Base-by-base conservation (phyloP, 2,329 filamentous ascomycete genomes). In the Neopestalotiopsis sp. region DNA sequence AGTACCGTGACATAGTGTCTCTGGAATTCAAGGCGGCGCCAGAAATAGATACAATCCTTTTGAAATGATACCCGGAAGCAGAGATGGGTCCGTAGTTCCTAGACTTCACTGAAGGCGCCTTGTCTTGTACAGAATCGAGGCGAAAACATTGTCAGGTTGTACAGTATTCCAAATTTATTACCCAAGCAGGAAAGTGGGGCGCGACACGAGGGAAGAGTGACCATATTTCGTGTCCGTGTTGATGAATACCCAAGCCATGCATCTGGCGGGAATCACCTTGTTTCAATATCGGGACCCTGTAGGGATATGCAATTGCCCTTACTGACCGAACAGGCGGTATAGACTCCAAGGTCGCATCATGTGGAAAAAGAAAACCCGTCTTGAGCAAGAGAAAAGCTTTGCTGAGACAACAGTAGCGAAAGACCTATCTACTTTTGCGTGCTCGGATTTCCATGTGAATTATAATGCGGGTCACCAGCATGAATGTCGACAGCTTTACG, bases 381-480 rank as follows among this genome's bases (percentile, higher is more conserved):
- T 28, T 28, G 24, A 28, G 24, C 24, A 28, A 24, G 24, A 28
- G 24, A 28, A 4, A 3, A 28, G 24, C 24, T 28, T 28, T 28
- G 24, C 24, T 28, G 24, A 4, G 24, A 28, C 24, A 28, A 28
- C 0, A 28, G 24, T 28, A 28, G 24, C 24, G 24, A 28, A 2
- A 28, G 2, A 28, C 24, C 24, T 28, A 28, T 28, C 2, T 28
- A 28, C 24, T 28, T 28, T 28, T 28, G 24, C 24, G 45, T 20
- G 45, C 17, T 6, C n/a, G 45, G 9, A 20, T 20, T 53, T 49
- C 6, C n/a, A 28, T 17, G 45, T 53, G 72, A 71, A 57, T 65
- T 71, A 45, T 68, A 61, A 71, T 38, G 32, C 34, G 65, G 57
- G 32, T 30, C 24, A 20, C 32, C 24, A 24, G 32, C 28, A 30